Percentiles rank a stretch among this genome's conserved stretches.
Evolutionary conservation across 1,284 basidiomycete genomes (phyloP).

Genomic region (Naganishia cerealis): DNA sequence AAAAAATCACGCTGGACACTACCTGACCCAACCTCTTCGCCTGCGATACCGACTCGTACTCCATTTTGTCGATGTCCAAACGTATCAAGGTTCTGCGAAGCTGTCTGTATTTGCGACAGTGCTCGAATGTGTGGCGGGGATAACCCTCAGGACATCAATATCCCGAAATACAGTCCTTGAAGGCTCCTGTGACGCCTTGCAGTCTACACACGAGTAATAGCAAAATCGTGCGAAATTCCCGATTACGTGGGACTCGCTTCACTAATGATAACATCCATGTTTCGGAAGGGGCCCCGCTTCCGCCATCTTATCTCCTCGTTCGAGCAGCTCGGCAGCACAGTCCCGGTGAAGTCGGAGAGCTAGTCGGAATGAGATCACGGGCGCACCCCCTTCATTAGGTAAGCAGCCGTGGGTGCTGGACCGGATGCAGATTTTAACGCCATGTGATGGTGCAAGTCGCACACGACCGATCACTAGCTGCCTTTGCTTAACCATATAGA

Average conservation of each 20-base stretch:
- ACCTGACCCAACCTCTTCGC: conserved; percentile 37
- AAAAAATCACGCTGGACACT: conserved; percentile 39
- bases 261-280: conserved; percentile 6
- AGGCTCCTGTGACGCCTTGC: neutral
- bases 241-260: neutral
- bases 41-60: conserved; percentile 15
- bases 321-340: neutral
- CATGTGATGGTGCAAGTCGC: neutral
- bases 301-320: conserved; percentile 1
- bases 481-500: neutral
- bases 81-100: neutral
- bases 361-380: neutral
- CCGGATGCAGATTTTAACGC: neutral
- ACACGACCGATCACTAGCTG: neutral
- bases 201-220: neutral
- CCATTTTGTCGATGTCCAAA: conserved; percentile 5
- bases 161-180: too few relatives aligned
- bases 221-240: neutral
- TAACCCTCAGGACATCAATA: neutral
- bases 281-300: neutral
- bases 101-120: neutral
- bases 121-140: neutral
- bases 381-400: neutral
- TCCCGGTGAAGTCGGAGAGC: neutral
- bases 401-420: neutral